Conservation (phyloP, 345 rosid species). For the Arabidopsis thaliana region DNA sequence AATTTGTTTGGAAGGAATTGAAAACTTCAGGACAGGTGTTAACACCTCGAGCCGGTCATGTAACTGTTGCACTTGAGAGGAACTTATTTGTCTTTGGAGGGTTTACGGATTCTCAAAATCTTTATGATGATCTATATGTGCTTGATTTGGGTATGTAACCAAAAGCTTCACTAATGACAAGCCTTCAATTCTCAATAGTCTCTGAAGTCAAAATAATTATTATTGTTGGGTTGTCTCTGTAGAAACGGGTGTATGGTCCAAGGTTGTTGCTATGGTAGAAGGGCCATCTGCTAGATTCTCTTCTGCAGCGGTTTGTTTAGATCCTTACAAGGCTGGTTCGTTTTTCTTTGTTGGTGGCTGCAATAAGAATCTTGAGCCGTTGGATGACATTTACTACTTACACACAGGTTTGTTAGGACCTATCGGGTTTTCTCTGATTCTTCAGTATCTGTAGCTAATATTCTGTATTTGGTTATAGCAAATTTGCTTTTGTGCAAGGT, state of each 20-base stretch:
- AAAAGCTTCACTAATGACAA: neutral
- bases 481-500: constrained; percentile 6
- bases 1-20: constrained; percentile 82
- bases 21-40: constrained; percentile 68
- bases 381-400: constrained; percentile 86
- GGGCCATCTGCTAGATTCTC: constrained; percentile 96
- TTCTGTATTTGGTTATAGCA: constrained; percentile 2
- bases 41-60: constrained; percentile 96
- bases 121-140: constrained; percentile 75
- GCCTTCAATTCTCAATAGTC: constrained; percentile 10
- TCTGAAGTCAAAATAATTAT: neutral
- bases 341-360: constrained; percentile 89
- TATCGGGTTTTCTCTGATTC: constrained; percentile 5
- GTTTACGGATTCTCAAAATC: constrained; percentile 79
- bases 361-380: constrained; percentile 87
- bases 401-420: constrained; percentile 65
- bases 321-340: constrained; percentile 72
- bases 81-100: constrained; percentile 93
- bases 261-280: constrained; percentile 61
- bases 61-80: constrained; percentile 78
- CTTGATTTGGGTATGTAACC: constrained; percentile 82
- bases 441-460: constrained; percentile 11
- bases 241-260: constrained; percentile 88
- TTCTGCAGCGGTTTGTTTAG: constrained; percentile 78
- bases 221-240: constrained; percentile 32